Evolutionary conservation across 1,284 basidiomycete species (phyloP), one percentile per base, ranked within the genome.

Genomic region (Ganoderma boninense): DNA sequence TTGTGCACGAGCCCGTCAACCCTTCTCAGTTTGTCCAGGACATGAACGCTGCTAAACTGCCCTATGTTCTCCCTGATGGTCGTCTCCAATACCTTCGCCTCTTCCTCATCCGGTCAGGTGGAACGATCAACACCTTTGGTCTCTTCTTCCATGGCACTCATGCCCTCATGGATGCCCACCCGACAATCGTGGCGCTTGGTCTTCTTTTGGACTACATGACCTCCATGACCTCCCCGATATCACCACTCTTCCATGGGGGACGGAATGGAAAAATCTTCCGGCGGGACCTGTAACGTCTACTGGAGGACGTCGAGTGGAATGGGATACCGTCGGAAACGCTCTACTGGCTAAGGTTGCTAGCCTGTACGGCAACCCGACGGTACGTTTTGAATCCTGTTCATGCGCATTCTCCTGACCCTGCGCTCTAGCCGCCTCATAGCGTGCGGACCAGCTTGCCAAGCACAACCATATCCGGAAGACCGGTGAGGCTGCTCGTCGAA

Each of bases 241-340:
- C 16, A 23, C 38, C 2, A 10, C 8, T 6, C 66, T 70, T 6
- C n/a, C 62, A 26, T 73, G 71, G 71, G 71, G 71, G 11, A 49
- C 54, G 18, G 71, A 73, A 32, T 68, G 64, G 67, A 40, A 61
- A 32, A 66, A 69, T 49, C 62, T 73, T 16, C 69, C 71, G 2
- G 46, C 46, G 16, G 46, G 46, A 23, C 46, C 46, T 10, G 46
- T 49, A 8, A 13, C 11, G 23, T 49, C 46, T 0, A 49, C 46
- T n/a, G 46, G 46, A 11, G 46, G 46, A 5, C 52, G 65, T 11
- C 64, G 64, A 0, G 32, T 54, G 0, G 67, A 62, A 13, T 70
- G 69, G 66, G 64, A 62, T 23, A 52, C 57, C 13, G 35, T 64
- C 4, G 71, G 67, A 2, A 64, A 62, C 32, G 23, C 32, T 23